These are phyloP conservation scores for Geranium brycei DNA, from an alignment of 345 rosid genomes.

Conservation along the genomic window DNA sequence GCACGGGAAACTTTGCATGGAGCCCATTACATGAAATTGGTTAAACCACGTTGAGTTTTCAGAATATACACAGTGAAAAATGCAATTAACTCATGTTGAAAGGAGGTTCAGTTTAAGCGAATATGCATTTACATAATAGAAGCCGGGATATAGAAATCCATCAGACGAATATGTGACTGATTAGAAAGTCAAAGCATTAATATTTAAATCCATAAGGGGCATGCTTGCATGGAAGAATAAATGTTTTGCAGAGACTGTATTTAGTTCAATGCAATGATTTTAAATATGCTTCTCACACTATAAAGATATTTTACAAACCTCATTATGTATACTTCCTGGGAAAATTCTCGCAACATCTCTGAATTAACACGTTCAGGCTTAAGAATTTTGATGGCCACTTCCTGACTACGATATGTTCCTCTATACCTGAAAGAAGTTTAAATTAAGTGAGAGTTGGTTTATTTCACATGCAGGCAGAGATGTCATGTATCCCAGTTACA, in stretches of 20 bases:
- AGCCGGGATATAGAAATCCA: too few relatives aligned
- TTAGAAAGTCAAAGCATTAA: too few relatives aligned
- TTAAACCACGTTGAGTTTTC: too few relatives aligned
- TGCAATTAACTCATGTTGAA: too few relatives aligned
- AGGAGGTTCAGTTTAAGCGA: not conserved
- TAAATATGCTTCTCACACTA: not conserved
- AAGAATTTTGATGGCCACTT: slow-evolving; percentile 83
- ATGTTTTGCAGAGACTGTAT: not conserved
- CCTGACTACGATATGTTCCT: slow-evolving; percentile 90
- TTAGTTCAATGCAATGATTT: not conserved
- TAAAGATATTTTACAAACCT: slow-evolving; percentile 37
- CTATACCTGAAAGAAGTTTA: slow-evolving; percentile 36
- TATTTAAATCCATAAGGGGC: too few relatives aligned
- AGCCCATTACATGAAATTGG: too few relatives aligned
- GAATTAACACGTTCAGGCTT: slow-evolving; percentile 69
- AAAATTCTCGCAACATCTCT: slow-evolving; percentile 72
- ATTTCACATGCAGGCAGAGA: slow-evolving; percentile 4
- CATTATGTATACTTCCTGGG: slow-evolving; percentile 94
- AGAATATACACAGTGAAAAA: too few relatives aligned
- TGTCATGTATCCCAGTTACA: slow-evolving; percentile 1
- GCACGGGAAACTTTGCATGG: too few relatives aligned
- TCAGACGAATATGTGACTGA: too few relatives aligned
- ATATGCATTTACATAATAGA: not conserved
- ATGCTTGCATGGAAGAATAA: not conserved
- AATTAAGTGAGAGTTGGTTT: slow-evolving; percentile 7